These are phyloP conservation scores for Amorphotheca resinae DNA, from an alignment of 495 filamentous ascomycete genomes.

Conservation along the genomic window DNA sequence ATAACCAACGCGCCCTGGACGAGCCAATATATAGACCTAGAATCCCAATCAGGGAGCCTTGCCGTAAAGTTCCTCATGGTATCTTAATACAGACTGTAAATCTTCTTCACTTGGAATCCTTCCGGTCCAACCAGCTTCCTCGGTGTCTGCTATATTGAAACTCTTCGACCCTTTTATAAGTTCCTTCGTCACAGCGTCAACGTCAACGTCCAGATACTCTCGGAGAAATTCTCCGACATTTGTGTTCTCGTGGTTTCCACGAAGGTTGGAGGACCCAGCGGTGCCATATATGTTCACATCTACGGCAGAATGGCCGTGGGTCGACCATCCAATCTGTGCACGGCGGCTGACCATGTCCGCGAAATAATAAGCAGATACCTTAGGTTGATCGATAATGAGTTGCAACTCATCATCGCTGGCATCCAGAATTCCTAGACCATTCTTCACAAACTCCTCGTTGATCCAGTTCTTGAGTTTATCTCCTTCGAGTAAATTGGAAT, in stretches of 20 bases:
- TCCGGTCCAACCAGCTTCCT: constrained; percentile 10
- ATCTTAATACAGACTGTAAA: constrained; percentile 1
- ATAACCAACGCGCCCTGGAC: too few species aligned
- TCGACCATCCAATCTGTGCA: constrained; percentile 85
- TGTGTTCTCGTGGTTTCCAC: constrained; percentile 90
- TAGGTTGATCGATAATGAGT: constrained; percentile 43
- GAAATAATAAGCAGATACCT: constrained; percentile 45
- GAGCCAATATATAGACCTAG: not conserved
- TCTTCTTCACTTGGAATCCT: constrained; percentile 14
- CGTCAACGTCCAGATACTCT: constrained; percentile 67
- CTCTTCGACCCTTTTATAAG: constrained; percentile 41
- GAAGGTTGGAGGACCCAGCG: constrained; percentile 37
- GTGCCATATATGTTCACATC: constrained; percentile 89
- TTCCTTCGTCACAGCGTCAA: constrained; percentile 61
- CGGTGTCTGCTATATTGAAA: constrained; percentile 1
- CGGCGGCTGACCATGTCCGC: constrained; percentile 75
- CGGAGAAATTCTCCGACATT: constrained; percentile 74
- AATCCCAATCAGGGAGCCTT: not conserved
- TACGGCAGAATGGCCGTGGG: constrained; percentile 77
- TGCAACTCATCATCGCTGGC: constrained; percentile 57
- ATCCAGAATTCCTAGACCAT: constrained; percentile 66
- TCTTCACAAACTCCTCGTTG: constrained; percentile 42
- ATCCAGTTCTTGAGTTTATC: constrained; percentile 42
- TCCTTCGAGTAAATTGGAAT: constrained; percentile 14
- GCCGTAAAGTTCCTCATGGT: constrained; percentile 2